Base-by-base conservation (phyloP, 2,329 filamentous ascomycete species). In the Verticillium longisporum region DNA sequence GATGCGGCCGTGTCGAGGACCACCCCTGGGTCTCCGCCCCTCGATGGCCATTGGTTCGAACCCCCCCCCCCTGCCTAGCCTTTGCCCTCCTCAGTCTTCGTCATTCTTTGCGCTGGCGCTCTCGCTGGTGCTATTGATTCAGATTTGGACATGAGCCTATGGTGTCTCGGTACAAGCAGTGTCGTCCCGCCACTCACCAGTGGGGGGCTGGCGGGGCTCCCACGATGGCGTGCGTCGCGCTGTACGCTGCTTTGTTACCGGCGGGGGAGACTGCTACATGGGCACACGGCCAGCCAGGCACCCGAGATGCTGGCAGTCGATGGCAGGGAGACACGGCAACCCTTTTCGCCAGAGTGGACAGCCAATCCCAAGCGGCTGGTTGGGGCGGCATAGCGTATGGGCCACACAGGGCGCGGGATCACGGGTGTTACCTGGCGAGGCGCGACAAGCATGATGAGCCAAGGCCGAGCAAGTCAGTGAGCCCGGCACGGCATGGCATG, bases 301-400 rank as follows among this genome's bases (percentile, higher is more conserved):
- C 34, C 34, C 34, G 5, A 36, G 34, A 36, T 3, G 11, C 34
- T 36, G 34, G 34, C 34, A 36, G 7, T 36, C 34, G 34, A 36
- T 45, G 38, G 14, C 14, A 45, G 38, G 38, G n/a, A n/a, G 5
- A 14, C 38, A 18, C 14, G 5, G 38, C 38, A 15, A 45, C 41
- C 26, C 45, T 45, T 57, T 31, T 57, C 61, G 57, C 55, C 55
- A 9, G 37, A 34, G 50, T 64, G 60, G 61, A 55, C 45, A 63
- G 18, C 6, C n/a, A 50, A 50, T 61, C 64, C 62, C 61, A 37
- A 60, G 59, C 61, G 61, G 61, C 62, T 65, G 64, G 64, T 65
- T 55, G 34, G 45, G n/a, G 26, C 26, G 59, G 59, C 59, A 60
- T 61, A 60, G 41, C n/a, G 41, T 61, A 60, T n/a, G 41, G 41